A percentile compares a stretch with the other conserved stretches of the same genome.
These are phyloP conservation scores for Metschnikowia santaceciliae DNA, from an alignment of 805 yeast genomes.

Conservation along the genomic window DNA sequence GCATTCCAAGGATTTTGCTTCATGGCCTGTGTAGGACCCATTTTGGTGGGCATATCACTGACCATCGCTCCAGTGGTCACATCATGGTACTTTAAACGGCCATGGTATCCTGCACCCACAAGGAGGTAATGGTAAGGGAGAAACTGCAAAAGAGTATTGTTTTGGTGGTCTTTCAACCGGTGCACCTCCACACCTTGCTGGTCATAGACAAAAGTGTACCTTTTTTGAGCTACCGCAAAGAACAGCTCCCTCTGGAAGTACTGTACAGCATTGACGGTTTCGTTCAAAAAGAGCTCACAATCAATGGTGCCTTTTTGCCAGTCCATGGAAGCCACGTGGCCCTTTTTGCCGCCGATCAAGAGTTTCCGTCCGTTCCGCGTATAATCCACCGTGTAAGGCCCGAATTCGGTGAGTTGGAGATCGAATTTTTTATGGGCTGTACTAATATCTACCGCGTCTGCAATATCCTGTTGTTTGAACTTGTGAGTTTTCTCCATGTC, in stretches of 20 bases:
- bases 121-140: constrained; percentile 89
- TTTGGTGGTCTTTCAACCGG: constrained; percentile 84
- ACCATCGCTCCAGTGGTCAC: constrained; percentile 88
- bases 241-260: constrained; percentile 88
- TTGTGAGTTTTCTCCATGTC: constrained; percentile 85
- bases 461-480: constrained; percentile 77
- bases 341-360: constrained; percentile 82
- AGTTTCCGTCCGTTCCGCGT: constrained; percentile 84
- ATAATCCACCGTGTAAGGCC: constrained; percentile 82
- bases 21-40: constrained; percentile 89
- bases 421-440: constrained; percentile 76
- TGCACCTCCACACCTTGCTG: constrained; percentile 89
- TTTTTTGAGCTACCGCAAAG: constrained; percentile 96
- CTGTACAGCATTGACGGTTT: constrained; percentile 86
- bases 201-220: constrained; percentile 89
- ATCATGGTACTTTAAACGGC: constrained; percentile 88
- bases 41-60: constrained; percentile 76
- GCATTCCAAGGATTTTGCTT: constrained; percentile 95
- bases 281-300: constrained; percentile 81
- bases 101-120: constrained; percentile 85
- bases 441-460: constrained; percentile 66
- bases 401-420: constrained; percentile 68
- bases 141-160: constrained; percentile 76
- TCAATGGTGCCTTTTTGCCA: constrained; percentile 85
- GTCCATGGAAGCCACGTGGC: constrained; percentile 94